Conservation (phyloP, 2,329 filamentous ascomycete species). For the Xylariaceae sp. region DNA sequence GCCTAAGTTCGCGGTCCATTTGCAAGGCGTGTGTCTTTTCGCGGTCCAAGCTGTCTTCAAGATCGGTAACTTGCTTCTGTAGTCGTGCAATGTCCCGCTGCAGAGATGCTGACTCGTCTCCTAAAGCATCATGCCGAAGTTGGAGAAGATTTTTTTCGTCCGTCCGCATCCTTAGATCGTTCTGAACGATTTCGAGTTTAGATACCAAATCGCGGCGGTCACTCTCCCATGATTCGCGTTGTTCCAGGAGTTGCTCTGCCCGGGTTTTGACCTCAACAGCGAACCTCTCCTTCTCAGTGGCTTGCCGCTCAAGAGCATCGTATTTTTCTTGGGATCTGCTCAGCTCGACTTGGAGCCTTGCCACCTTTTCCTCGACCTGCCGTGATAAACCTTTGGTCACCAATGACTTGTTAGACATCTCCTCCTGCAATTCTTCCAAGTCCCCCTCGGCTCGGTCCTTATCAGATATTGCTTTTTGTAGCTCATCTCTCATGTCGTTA, state of each 20-base stretch:
- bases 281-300: conserved; percentile 53
- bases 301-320: conserved; percentile 58
- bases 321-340: conserved; percentile 57
- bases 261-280: conserved; percentile 52
- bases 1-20: conserved; percentile 63
- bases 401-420: conserved; percentile 80
- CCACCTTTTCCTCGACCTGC: conserved; percentile 74
- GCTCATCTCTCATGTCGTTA: conserved; percentile 60
- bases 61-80: conserved; percentile 33
- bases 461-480: conserved; percentile 58
- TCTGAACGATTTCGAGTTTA: conserved; percentile 61
- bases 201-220: conserved; percentile 51
- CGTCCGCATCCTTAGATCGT: conserved; percentile 62
- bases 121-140: conserved; percentile 70
- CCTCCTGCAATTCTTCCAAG: conserved; percentile 72
- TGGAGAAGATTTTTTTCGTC: conserved; percentile 75
- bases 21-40: conserved; percentile 73
- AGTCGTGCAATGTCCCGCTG: conserved; percentile 61
- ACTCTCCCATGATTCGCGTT: conserved; percentile 48
- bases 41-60: conserved; percentile 29
- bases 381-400: conserved; percentile 75
- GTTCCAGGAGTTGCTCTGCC: conserved; percentile 51
- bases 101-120: conserved; percentile 67
- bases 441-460: conserved; percentile 64
- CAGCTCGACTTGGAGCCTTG: conserved; percentile 70